Evolutionary conservation across 2,329 filamentous ascomycete species (phyloP).

Genomic region (Scopulariopsis brevicaulis): DNA sequence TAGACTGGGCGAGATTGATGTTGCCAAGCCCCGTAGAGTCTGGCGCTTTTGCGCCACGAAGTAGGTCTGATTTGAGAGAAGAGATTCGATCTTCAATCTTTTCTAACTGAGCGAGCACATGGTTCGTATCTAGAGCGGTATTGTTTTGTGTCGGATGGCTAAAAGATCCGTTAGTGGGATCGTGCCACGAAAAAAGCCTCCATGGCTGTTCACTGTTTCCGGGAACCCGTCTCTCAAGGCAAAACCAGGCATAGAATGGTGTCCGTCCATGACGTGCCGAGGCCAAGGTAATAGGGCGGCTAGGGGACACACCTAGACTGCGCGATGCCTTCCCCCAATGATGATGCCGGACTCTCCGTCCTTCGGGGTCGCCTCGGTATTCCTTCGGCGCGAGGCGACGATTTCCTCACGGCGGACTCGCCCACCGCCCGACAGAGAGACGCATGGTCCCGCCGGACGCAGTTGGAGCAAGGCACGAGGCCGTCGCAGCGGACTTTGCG

Average conservation of each 20-base stretch:
- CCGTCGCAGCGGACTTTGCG: constrained; percentile 3
- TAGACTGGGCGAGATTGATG: neutral
- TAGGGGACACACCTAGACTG: neutral
- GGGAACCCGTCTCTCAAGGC: too few species aligned
- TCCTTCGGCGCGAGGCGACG: neutral
- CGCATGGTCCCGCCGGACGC: constrained; percentile 1
- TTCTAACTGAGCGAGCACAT: neutral
- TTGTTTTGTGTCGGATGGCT: neutral
- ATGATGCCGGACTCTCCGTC: neutral
- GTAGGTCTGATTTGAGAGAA: constrained; percentile 1
- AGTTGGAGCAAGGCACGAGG: constrained; percentile 1
- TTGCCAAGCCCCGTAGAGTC: neutral
- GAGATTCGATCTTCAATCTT: neutral
- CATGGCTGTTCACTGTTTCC: too few species aligned
- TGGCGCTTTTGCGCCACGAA: neutral
- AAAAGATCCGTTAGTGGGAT: neutral
- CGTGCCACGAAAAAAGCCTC: neutral
- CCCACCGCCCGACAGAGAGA: neutral
- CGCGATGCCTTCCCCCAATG: neutral
- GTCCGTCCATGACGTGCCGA: too few species aligned
- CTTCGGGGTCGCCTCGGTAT: neutral
- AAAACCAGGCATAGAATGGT: too few species aligned
- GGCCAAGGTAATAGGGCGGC: too few species aligned
- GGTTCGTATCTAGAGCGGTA: neutral
- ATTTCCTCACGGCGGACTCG: neutral